Evolutionary conservation across 2,329 filamentous ascomycete species (phyloP), one percentile per base, ranked within the genome.

Genomic region (Cryoendolithus antarcticus): DNA sequence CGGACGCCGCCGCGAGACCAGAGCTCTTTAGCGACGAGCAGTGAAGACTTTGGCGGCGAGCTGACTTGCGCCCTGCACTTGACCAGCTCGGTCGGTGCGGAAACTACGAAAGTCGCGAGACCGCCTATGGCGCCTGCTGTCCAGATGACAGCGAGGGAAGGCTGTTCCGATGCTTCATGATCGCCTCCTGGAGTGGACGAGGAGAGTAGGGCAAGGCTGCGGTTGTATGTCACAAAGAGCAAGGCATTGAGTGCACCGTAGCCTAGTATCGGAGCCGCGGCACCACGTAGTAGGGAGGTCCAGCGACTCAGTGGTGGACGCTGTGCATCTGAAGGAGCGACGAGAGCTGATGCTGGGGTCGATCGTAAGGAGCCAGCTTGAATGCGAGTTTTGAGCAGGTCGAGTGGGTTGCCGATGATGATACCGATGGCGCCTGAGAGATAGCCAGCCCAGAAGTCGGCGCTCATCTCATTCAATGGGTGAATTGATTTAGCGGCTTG

Each of bases 381-480:
- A 2, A 93, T 66, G 31, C 80, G 81, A 38, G 86, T 84, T 62
- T 89, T 88, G 52, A 86, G 61, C 27, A 61, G 52, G 44, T 61
- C 58, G 28, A 95, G 69, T 3, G 86, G 86, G 53, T 94, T 94
- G 46, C 89, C 86, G 44, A 94, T 81, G 35, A 93, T 65, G 52
- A 95, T 95, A 34, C 86, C 84, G 35, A 80, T 70, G 41, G 82
- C 86, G 38, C 89, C 89, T 56, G 82, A 89, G 44, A 91, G 64
- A 61, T 94, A 95, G 54, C 88, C 86, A 42, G 88, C 84, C 83
- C 84, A 93, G 62, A 95, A 95, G 58, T 94, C 88, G 50, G 85
- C 76, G 37, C 83, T 84, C 83, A 91, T 89, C 11, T 24, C 9
- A n/a, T 11, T 4, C 6, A 13, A 19, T 2, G 30, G 3, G 19